These are phyloP conservation scores for Coemansia sp. DNA, from an alignment of 192 early-diverging fungal genomes.

Conservation along the genomic window DNA sequence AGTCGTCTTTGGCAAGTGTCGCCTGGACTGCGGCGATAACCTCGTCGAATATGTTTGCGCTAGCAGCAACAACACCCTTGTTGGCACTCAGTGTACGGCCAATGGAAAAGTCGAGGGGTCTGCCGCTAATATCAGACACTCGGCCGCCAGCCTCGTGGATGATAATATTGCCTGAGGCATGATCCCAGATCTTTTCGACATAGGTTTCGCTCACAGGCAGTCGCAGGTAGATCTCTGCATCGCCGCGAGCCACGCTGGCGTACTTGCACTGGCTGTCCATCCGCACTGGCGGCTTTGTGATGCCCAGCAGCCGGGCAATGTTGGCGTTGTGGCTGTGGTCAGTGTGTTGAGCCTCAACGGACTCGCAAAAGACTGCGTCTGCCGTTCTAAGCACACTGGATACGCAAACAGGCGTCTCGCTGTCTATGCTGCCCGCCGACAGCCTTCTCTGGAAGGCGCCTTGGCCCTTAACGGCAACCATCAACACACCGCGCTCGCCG, in stretches of 20 bases:
- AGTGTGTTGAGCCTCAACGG: slow-evolving; percentile 89
- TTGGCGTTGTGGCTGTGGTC: slow-evolving; percentile 74
- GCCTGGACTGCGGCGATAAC: slow-evolving; percentile 77
- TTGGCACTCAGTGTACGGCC: slow-evolving; percentile 82
- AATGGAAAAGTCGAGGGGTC: slow-evolving; percentile 83
- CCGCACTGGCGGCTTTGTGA: slow-evolving; percentile 72
- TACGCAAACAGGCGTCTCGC: slow-evolving; percentile 62
- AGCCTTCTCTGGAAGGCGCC: slow-evolving; percentile 82
- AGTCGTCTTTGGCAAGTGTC: slow-evolving; percentile 16
- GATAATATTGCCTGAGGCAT: slow-evolving; percentile 87
- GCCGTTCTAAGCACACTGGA: slow-evolving; percentile 50
- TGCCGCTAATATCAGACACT: slow-evolving; percentile 78
- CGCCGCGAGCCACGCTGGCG: slow-evolving; percentile 82
- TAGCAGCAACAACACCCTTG: slow-evolving; percentile 84
- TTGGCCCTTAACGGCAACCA: slow-evolving; percentile 80
- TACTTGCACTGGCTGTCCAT: slow-evolving; percentile 99
- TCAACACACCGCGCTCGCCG: slow-evolving; percentile 73
- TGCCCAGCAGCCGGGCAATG: slow-evolving; percentile 77
- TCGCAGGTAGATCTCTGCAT: slow-evolving; percentile 91
- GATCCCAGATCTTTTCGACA: slow-evolving; percentile 99
- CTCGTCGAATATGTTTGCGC: slow-evolving; percentile 67
- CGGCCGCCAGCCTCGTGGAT: slow-evolving; percentile 92
- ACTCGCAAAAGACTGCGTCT: slow-evolving; percentile 88
- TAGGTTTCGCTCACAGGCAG: slow-evolving; percentile 77
- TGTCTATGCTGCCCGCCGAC: neutral